Base-by-base conservation (phyloP, 768 basidiomycete species). In the Calocybe indica region DNA sequence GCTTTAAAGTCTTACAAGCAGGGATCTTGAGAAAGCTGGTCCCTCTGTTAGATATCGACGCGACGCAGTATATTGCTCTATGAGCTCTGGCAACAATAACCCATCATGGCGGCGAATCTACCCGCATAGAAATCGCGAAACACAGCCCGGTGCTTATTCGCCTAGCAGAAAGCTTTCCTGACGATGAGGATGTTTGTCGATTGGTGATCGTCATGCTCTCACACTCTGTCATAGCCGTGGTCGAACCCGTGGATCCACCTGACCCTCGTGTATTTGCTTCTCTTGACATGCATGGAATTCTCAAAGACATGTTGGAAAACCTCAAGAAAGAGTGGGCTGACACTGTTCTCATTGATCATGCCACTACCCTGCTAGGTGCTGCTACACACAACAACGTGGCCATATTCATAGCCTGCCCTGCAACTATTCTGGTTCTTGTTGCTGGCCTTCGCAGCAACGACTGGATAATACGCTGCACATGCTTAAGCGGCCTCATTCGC, bases 21-120 rank as follows among this genome's bases (percentile, higher is more conserved):
- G 83, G 81, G 11, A 63, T 86, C 10, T 57, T 85, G 43, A 57
- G 67, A n/a, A 80, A 77, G 55, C 67, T 85, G 6, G 60, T 80
- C 2, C 79, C 82, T 1, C 64, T 84, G 9, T 52, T 84, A 9
- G 66, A 78, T 32, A 57, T 67, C 5, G 70, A 74, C 5, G 64
- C 60, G 3, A 78, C 74, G 2, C 73, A 78, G 1, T 70, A 74
- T 52, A 60, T 82, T 40, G 79, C 78, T 6, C 65, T 85, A 7
- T 74, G 75, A 29, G 72, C 79, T 0, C 62, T 86, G 13, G 71
- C 71, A 0, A 79, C 75, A 22, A 70, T 84, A 8, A 84, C 83
- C 0, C 82, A 80, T 49, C 81, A 83, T 41, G 80, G 81, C 4
- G 82, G 82, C 5, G 50, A 56, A 2, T 63, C 71, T n/a, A 70